Percentiles rank a stretch among this genome's conserved stretches.
phyloP scores from a whole-genome alignment of 305 asterid genomes.

The Rubia balearica region DNA sequence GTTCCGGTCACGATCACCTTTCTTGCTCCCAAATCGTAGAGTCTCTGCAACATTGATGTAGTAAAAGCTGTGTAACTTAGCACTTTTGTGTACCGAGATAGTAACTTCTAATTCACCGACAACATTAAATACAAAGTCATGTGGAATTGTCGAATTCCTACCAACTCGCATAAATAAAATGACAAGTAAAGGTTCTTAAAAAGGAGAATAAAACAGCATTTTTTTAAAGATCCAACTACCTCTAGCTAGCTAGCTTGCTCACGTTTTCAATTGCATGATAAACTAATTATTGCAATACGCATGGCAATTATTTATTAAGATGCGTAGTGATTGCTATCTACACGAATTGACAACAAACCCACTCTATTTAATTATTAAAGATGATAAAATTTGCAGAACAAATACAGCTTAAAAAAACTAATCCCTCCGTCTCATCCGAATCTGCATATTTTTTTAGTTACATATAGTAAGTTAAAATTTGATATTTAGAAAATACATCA shows the following conservation, averaged over 20 bases:
- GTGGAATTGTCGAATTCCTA: conserved; percentile 1
- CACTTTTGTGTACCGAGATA: background rate
- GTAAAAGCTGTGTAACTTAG: background rate
- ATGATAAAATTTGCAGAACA: background rate
- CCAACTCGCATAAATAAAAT: background rate
- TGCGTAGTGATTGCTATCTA: background rate
- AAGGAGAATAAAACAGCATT: background rate
- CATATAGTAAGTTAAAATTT: too few relatives aligned
- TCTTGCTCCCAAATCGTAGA: conserved; percentile 27
- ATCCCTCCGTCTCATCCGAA: too few relatives aligned
- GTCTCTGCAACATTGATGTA: conserved; percentile 15
- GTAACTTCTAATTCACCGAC: background rate
- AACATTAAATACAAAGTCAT: background rate
- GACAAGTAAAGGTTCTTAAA: background rate
- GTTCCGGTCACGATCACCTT: conserved; percentile 30
- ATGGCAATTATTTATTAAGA: background rate
- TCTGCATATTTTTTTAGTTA: too few relatives aligned
- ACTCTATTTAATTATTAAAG: background rate
- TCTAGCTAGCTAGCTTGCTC: background rate
- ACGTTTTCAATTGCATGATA: background rate
- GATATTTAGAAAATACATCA: too few relatives aligned
- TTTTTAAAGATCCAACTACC: conserved; percentile 11
- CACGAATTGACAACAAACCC: background rate
- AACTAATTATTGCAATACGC: background rate
- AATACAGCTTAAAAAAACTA: background rate